Percentiles rank a stretch among this genome's conserved stretches.
These are phyloP conservation scores for Xylaria sp. DNA, from an alignment of 2,329 filamentous ascomycete species.

Conservation along the genomic window DNA sequence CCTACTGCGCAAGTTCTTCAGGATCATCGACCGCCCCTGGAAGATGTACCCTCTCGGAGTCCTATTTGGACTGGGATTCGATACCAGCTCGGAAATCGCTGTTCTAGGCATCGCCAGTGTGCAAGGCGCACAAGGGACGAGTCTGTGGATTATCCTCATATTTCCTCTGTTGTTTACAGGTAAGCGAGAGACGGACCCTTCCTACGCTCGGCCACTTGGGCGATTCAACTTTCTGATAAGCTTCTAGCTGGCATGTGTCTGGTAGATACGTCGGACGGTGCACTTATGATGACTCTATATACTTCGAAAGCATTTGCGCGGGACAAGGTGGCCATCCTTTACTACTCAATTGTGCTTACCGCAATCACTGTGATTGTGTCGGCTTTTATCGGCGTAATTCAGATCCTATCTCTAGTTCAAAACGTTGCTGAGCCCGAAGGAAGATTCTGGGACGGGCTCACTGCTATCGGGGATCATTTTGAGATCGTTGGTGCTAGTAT, in stretches of 20 bases:
- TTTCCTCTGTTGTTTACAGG: slow-evolving; percentile 91
- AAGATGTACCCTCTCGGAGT: slow-evolving; percentile 74
- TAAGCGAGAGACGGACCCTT: slow-evolving; percentile 51
- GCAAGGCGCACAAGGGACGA: slow-evolving; percentile 85
- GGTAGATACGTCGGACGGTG: slow-evolving; percentile 90
- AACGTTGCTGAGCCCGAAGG: slow-evolving; percentile 80
- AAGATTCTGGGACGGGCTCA: slow-evolving; percentile 90
- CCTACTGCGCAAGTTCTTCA: slow-evolving; percentile 80
- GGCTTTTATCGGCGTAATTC: slow-evolving; percentile 85
- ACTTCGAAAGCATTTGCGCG: slow-evolving; percentile 80
- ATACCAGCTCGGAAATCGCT: slow-evolving; percentile 94
- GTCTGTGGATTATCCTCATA: slow-evolving; percentile 92
- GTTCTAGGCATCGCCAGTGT: slow-evolving; percentile 90
- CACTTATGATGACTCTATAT: slow-evolving; percentile 95
- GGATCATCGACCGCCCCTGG: slow-evolving; percentile 80
- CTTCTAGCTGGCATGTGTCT: slow-evolving; percentile 87
- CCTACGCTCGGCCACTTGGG: neutral
- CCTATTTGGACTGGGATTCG: slow-evolving; percentile 91
- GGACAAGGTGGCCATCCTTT: slow-evolving; percentile 89
- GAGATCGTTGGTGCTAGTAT: slow-evolving; percentile 89
- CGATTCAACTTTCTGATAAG: slow-evolving; percentile 2
- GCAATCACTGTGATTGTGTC: slow-evolving; percentile 85
- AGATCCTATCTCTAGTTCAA: slow-evolving; percentile 81
- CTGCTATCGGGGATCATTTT: slow-evolving; percentile 79
- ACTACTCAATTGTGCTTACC: slow-evolving; percentile 91